Base-by-base conservation (phyloP, 2,329 filamentous ascomycete species). In the Taxawa tesnikishii region DNA sequence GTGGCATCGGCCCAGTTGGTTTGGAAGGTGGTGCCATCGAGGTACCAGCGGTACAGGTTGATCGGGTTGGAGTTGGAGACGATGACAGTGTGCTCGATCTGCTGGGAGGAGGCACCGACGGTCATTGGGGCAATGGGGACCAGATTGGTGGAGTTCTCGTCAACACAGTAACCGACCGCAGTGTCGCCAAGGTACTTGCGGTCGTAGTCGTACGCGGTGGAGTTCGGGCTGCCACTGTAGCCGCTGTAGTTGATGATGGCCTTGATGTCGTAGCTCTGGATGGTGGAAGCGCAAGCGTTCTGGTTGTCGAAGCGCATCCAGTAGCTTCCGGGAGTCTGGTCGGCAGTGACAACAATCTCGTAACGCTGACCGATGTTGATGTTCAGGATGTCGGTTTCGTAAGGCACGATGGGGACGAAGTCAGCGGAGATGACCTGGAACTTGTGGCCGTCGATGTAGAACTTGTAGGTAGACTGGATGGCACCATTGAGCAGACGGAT, bases 391-490 rank as follows among this genome's bases (percentile, higher is more conserved):
- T 51, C 39, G 4, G 54, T 59, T 29, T 47, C 44, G 38, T 59
- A 60, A 2, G 57, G 50, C 10, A 39, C 34, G 36, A 59, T 56
- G 0, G 54, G 46, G 2, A 51, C 51, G 26, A 57, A 58, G 32
- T 60, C 55, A 24, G 43, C 48, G 17, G 53, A 45, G 15, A 61
- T 57, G 25, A 61, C 56, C 10, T 49, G 51, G 26, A 59, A 43
- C 14, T 46, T 45, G 41, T 62, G 58, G 6, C 48, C 49, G 33
- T 62, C 59, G 25, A 63, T 56, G 31, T 50, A 53, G 43, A 64
- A 63, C 35, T 56, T 56, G 42, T 54, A 61, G 12, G 52, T 56
- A 0, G 56, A 54, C 25, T 62, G 47, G 14, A 59, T 57, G 8
- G 53, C 53, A 11, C 44, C 40, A 40, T 50, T 53, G 40, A 56